phyloP scores from a whole-genome alignment of 208 protist genomes.

The Borovskyia barvae region DNA sequence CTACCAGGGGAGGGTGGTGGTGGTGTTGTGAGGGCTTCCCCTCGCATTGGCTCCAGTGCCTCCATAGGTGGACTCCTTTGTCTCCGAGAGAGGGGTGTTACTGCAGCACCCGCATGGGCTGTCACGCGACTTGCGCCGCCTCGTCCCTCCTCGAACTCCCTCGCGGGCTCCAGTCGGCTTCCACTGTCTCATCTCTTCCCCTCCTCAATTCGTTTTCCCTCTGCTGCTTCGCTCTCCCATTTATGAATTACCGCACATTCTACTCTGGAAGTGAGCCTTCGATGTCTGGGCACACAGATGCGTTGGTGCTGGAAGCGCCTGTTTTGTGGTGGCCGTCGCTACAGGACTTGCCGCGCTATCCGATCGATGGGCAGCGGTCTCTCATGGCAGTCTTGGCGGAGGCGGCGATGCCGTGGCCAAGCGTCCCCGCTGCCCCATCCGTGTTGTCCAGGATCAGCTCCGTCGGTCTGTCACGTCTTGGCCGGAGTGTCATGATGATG shows the following conservation, averaged over 20 bases:
- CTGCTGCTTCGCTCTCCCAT: not conserved
- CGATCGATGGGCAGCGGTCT: slow-evolving; percentile 30
- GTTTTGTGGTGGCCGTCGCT: slow-evolving; percentile 73
- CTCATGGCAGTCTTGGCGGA: slow-evolving; percentile 51
- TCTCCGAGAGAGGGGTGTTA: too few relatives aligned
- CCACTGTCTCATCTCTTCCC: not conserved
- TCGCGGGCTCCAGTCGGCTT: not conserved
- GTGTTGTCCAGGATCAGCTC: not conserved
- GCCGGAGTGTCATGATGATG: slow-evolving; percentile 44
- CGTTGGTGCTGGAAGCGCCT: slow-evolving; percentile 47
- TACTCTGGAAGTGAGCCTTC: not conserved
- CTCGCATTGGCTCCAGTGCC: too few relatives aligned
- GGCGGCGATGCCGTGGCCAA: slow-evolving; percentile 19
- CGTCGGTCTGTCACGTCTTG: slow-evolving; percentile 56
- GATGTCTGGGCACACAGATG: slow-evolving; percentile 49
- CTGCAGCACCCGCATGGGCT: too few relatives aligned
- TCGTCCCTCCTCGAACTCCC: not conserved
- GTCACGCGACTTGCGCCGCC: too few relatives aligned
- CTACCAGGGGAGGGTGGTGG: too few relatives aligned
- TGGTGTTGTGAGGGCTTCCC: too few relatives aligned
- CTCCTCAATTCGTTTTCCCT: not conserved
- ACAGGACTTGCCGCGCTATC: slow-evolving; percentile 33
- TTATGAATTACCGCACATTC: not conserved
- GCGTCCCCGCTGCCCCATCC: not conserved
- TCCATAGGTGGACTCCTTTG: too few relatives aligned